These are phyloP conservation scores for Penicillium paneum DNA, from an alignment of 2,329 filamentous ascomycete genomes.

Conservation along the genomic window DNA sequence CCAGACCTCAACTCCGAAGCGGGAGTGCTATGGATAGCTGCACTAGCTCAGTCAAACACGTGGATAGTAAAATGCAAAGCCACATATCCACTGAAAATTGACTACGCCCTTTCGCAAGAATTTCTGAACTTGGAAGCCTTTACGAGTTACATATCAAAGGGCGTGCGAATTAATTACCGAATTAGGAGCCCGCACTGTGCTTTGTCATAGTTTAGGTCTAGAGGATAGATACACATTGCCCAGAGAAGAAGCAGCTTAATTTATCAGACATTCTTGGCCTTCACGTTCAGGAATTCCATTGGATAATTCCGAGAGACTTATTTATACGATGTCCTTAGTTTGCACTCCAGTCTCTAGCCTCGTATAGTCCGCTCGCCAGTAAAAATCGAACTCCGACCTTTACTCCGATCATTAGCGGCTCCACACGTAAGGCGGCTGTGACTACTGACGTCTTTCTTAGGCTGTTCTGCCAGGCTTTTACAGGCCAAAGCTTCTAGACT, in stretches of 20 bases:
- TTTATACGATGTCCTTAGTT: not conserved
- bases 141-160: not conserved
- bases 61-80: not conserved
- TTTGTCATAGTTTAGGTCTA: not conserved
- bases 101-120: conserved; percentile 1
- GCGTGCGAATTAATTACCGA: not conserved
- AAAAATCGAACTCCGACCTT: conserved; percentile 2
- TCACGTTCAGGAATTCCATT: not conserved
- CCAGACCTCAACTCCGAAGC: not conserved
- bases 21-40: not conserved
- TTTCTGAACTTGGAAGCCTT: not conserved
- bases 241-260: not conserved
- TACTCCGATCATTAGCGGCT: conserved; percentile 1
- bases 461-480: not conserved
- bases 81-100: not conserved
- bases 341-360: not conserved
- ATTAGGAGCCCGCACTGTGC: not conserved
- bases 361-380: not conserved
- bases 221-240: not conserved
- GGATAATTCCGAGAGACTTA: not conserved
- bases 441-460: not conserved
- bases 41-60: not conserved
- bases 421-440: not conserved
- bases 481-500: not conserved
- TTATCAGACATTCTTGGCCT: not conserved